These are phyloP conservation scores for Colletotrichum musae DNA, from an alignment of 2,329 filamentous ascomycete genomes.

Conservation along the genomic window DNA sequence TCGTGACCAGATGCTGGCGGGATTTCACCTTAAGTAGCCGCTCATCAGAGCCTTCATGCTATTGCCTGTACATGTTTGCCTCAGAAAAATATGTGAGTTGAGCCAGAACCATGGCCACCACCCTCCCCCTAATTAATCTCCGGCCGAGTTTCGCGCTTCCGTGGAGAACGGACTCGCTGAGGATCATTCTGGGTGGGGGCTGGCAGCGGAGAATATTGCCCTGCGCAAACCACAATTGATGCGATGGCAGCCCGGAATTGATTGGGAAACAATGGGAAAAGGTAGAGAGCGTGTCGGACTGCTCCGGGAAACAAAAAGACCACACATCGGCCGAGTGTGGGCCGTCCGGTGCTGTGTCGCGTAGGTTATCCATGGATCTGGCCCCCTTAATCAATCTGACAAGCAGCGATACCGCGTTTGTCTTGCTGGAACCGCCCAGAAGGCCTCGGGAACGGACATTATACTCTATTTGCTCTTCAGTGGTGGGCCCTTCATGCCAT, in stretches of 20 bases:
- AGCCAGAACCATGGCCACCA: not conserved
- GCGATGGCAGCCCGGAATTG: no score
- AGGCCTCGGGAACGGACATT: conserved; percentile 16
- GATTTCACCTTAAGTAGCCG: conserved; percentile 14
- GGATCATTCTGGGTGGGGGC: conserved; percentile 9
- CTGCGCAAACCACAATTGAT: not conserved
- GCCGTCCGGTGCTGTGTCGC: no score
- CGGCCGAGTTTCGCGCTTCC: conserved; percentile 17
- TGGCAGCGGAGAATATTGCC: conserved; percentile 1
- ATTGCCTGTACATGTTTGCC: not conserved
- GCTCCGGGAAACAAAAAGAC: not conserved
- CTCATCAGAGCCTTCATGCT: conserved; percentile 6
- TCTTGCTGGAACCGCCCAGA: conserved; percentile 21
- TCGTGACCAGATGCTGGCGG: not conserved
- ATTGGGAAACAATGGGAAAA: no score
- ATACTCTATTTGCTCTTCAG: conserved; percentile 7
- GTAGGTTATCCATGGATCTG: not conserved
- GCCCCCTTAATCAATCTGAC: conserved; percentile 22
- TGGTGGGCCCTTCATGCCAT: not conserved
- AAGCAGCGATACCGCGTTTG: conserved; percentile 16
- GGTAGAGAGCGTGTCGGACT: no score
- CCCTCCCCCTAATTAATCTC: conserved; percentile 26
- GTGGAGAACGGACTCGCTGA: not conserved
- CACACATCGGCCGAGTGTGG: no score
- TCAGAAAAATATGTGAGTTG: conserved; percentile 1